Conservation (phyloP, 1,284 basidiomycete genomes). For the Microbotryum lychnidis-dioicae region DNA sequence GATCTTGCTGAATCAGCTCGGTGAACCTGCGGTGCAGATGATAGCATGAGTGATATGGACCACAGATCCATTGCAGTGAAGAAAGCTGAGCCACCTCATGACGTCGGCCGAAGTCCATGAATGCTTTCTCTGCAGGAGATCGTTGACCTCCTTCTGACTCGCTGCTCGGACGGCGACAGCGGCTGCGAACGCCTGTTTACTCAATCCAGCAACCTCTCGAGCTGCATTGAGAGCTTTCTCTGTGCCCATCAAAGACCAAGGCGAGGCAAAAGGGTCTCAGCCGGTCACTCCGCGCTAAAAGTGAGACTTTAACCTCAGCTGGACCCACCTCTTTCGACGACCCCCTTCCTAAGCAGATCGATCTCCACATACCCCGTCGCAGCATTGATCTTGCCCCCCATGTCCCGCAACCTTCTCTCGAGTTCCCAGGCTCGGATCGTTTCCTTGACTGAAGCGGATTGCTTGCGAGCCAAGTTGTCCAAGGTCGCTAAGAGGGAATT, state of each 20-base stretch:
- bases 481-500: conserved; percentile 15
- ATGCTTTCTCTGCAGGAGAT: conserved; percentile 80
- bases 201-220: conserved; percentile 34
- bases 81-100: conserved; percentile 16
- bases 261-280: no score
- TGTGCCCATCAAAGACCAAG: neutral
- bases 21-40: conserved; percentile 54
- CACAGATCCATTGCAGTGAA: neutral
- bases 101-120: conserved; percentile 70
- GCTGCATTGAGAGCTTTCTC: conserved; percentile 27
- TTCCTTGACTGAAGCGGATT: conserved; percentile 13
- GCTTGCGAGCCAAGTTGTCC: conserved; percentile 14
- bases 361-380: conserved; percentile 86
- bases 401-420: conserved; percentile 52
- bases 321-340: conserved; percentile 65
- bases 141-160: conserved; percentile 76
- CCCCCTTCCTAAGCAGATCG: conserved; percentile 65
- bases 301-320: neutral
- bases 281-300: neutral
- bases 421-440: conserved; percentile 21
- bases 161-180: conserved; percentile 65
- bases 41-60: no score
- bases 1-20: conserved; percentile 74
- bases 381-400: conserved; percentile 69
- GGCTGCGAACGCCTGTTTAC: conserved; percentile 64